Evolutionary conservation across 495 filamentous ascomycete genomes (phyloP), one percentile per base, ranked within the genome.

Genomic region (Penicillium coprophilum): DNA sequence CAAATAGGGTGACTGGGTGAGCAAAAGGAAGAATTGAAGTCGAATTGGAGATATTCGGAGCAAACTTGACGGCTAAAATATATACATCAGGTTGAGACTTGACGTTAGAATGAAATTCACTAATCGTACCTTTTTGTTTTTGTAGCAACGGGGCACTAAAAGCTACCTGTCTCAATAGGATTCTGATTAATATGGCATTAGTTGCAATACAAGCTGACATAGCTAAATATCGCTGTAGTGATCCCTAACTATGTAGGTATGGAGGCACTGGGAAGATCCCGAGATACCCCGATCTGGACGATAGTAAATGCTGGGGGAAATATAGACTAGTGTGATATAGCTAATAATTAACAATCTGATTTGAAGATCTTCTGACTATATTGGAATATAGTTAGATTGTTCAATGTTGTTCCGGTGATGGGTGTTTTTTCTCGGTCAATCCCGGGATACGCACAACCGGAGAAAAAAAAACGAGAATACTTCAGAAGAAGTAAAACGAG

Each of bases 391-490:
- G 21, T n/a, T n/a, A 9, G 8, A 27, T 12, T 13, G 36, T 31
- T 23, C 32, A 27, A 38, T 50, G 38, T 31, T 52, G 50, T 52
- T 52, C 50, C 38, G 50, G 50, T 43, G 50, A 52, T 43, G 50
- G 23, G 50, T 52, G 24, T 30, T 51, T 50, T n/a, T 50, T 52
- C 34, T 52, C 50, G 50, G 50, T 52, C 38, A 52, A 52, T 40
- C 50, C 34, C 50, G 50, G 45, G 50, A 52, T 30, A 38, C 24
- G 50, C 34, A 40, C 36, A 41, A 40, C 50, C 50, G 38, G 17
- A 41, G 23, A 31, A 47, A 47, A 43, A 52, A 28, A 19, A 32
- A 12, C 23, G 10, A 40, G 34, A 40, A 19, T 23, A 36, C 10
- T 17, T 21, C 3, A 11, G 10, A 17, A 28, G 31, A 24, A 39